Evolutionary conservation across 176 grass and related monocot species (phyloP), one percentile per base, ranked within the genome.

Genomic region (Oryza officinalis): DNA sequence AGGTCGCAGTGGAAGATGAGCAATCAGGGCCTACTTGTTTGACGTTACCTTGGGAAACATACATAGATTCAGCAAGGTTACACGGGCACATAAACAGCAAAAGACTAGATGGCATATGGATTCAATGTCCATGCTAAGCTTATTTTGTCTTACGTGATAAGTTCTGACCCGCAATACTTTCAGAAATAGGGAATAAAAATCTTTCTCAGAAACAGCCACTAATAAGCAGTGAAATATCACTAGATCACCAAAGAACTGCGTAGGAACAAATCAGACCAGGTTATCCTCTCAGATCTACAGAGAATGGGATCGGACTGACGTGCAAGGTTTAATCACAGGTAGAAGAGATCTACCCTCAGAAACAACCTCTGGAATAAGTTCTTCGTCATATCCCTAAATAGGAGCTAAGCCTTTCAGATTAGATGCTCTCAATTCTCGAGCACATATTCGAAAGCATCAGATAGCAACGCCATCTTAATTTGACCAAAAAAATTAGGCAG

Each of bases 281-380:
- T 73, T 13, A 7, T 43, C 43, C 27, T 72, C 3, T 38, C 82
- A 86, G 77, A 67, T 45, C 17, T 60, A 47, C 20, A 37, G 20
- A 26, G 6, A 27, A 60, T 38, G 71, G 85, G 64, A 82, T 82
- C 78, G 69, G 78, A 81, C 78, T 81, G 64, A 70, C 50, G 27
- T 82, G 72, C 65, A 82, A 87, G 50, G 65, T 82, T n/a, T 77
- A 68, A 77, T 76, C 79, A 82, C 22, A 71, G 46, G 72, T 49
- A 63, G 72, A 77, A 5, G 22, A 31, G 26, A 87, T 88, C 72
- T 49, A 65, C 73, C 52, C 27, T 83, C 86, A 72, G 66, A 85
- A 79, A 80, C 38, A 79, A 78, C 50, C 37, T 86, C 67, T 77
- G 72, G 79, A 87, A 82, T 70, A 82, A 37, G 49, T 75, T 81